Conservation (phyloP, 257 asterid species). For the Solanum infundibuliforme region DNA sequence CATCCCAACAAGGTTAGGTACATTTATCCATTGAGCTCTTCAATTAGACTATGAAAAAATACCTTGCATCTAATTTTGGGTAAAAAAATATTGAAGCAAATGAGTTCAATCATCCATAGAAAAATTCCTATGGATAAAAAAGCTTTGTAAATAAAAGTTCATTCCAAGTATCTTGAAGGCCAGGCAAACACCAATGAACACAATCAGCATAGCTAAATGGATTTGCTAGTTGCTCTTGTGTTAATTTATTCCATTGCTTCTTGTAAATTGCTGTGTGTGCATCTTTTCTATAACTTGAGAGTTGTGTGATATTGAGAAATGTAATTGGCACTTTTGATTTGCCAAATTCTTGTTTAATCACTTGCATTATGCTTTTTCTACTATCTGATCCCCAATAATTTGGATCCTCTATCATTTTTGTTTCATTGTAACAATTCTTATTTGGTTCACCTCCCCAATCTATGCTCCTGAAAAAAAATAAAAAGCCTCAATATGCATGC, state of each 20-base stretch:
- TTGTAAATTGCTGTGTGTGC: constrained; percentile 68
- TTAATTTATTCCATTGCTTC: constrained; percentile 32
- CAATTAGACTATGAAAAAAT: not conserved
- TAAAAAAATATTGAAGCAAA: not conserved
- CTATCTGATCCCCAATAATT: not conserved
- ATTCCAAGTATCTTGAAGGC: constrained; percentile 3
- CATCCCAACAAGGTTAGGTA: not conserved
- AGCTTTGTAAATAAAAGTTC: not conserved
- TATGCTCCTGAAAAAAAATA: not conserved
- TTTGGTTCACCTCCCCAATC: not conserved
- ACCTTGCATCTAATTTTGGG: not conserved
- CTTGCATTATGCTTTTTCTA: not conserved
- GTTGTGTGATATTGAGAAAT: constrained; percentile 48
- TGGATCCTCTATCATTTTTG: not conserved
- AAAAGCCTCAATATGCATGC: too few relatives aligned
- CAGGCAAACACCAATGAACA: constrained; percentile 81
- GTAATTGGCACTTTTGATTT: constrained; percentile 45
- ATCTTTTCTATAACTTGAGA: constrained; percentile 53
- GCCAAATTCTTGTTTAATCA: not conserved
- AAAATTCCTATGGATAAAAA: not conserved
- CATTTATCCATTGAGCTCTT: not conserved
- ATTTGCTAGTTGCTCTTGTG: constrained; percentile 29
- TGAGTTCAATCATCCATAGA: not conserved
- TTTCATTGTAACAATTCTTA: not conserved
- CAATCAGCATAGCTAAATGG: constrained; percentile 65